Evolutionary conservation across 2,329 filamentous ascomycete genomes (phyloP).

Genomic region (Exophiala spinifera): DNA sequence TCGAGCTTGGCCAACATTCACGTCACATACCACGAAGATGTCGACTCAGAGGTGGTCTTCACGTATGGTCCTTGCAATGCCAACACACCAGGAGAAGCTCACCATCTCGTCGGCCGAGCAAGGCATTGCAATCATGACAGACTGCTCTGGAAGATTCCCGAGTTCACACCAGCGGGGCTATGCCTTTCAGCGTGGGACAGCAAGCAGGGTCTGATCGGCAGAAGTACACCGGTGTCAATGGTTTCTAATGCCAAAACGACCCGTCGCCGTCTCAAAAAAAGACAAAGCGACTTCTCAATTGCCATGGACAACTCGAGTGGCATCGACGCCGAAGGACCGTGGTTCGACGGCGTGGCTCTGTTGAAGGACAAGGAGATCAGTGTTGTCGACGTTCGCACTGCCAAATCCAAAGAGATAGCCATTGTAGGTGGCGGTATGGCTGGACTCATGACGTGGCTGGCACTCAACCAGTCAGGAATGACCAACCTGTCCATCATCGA

Average conservation of each 20-base stretch:
- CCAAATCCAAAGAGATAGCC: conserved; percentile 52
- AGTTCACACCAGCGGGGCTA: conserved; percentile 9
- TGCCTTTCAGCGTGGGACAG: conserved; percentile 19
- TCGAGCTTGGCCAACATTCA: conserved; percentile 20
- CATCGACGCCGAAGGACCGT: conserved; percentile 38
- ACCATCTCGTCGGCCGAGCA: conserved; percentile 16
- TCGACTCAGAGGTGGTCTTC: conserved; percentile 9
- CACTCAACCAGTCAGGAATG: conserved; percentile 46
- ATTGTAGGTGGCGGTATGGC: conserved; percentile 80
- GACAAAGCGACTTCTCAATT: conserved; percentile 16
- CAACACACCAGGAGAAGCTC: conserved; percentile 14
- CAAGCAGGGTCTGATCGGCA: conserved; percentile 14
- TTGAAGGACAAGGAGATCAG: conserved; percentile 34
- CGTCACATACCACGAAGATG: conserved; percentile 7
- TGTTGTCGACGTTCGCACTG: conserved; percentile 31
- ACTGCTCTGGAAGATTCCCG: conserved; percentile 17
- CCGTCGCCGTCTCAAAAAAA: conserved; percentile 17
- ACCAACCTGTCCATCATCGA: conserved; percentile 48
- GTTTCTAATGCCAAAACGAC: conserved; percentile 7
- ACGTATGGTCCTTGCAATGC: conserved; percentile 19
- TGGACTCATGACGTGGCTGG: conserved; percentile 56
- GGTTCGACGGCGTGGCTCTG: conserved; percentile 42
- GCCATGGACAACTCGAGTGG: conserved; percentile 33
- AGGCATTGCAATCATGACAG: conserved; percentile 15
- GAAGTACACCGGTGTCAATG: conserved; percentile 17